A percentile compares a stretch with the other conserved stretches of the same genome.
phyloP scores from a whole-genome alignment of 176 grass and related monocot genomes.

The barley (Hordeum vulgare) region DNA sequence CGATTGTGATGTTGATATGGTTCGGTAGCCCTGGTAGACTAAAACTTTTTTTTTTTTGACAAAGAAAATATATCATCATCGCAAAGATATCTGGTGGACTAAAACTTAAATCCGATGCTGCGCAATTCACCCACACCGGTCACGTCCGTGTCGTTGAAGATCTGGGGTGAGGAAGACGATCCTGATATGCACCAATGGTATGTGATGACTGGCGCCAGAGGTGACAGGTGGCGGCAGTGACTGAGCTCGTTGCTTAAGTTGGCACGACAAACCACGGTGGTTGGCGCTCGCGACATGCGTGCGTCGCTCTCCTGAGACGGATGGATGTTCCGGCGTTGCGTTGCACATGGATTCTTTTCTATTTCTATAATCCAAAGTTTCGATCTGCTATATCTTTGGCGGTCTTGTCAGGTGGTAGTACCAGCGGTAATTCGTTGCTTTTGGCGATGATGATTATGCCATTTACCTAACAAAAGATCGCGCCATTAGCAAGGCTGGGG shows the following conservation, averaged over 20 bases:
- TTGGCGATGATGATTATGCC: background rate
- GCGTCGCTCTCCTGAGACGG: slow-evolving; percentile 18
- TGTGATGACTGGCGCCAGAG: background rate
- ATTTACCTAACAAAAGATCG: slow-evolving; percentile 22
- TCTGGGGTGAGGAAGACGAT: background rate
- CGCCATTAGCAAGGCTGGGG: background rate
- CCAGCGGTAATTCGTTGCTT: background rate
- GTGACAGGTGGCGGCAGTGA: slow-evolving; percentile 10
- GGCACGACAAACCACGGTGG: background rate
- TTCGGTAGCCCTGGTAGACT: background rate
- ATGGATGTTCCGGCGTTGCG: background rate
- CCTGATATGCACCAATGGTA: background rate
- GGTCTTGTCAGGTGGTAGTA: background rate
- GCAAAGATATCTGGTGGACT: no score
- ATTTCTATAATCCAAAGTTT: background rate
- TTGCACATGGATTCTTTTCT: no score
- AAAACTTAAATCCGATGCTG: background rate
- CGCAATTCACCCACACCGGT: background rate
- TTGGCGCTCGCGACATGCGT: slow-evolving; percentile 8
- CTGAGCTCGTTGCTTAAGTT: background rate
- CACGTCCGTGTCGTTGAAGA: background rate
- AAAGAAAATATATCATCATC: no score
- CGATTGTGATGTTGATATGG: background rate
- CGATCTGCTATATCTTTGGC: background rate
- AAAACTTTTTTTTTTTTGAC: no score